Base-by-base conservation (phyloP, 73 alveolate genomes). In the Paramecium biaurelia region DNA sequence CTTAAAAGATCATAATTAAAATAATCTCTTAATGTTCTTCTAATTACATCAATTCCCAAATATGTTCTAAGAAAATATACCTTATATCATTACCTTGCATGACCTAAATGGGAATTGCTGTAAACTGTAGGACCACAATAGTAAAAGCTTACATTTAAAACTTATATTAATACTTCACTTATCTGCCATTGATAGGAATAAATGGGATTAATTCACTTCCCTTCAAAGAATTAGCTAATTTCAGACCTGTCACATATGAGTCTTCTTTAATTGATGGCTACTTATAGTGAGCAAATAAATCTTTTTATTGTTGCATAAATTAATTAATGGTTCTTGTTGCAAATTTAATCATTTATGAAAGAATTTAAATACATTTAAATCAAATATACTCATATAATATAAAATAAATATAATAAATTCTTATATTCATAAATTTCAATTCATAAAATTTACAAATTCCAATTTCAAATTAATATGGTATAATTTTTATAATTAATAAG, bases 21-120 rank as follows among this genome's bases (percentile, higher is more conserved):
- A 95, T 95, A 97, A 92, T 95, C 97, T 41, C 95, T 47, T 93
- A 99, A 45, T 21, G 97, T 94, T 85, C 99, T 93, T 85, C 97
- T 95, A 72, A 99, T 93, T 88, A 98, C 98, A 94, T 99, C 99
- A 42, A 96, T 96, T 68, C 99, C 92, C 58, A 98, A 70, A 90
- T 98, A 98, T n/a, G 99, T 98, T 57, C 99, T 95, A 85, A 2
- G 8, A 26, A 7, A 20, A 58, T 92, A 38, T 87, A 1, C 0
- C 10, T 37, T 6, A 23, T 85, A 57, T 24, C 8, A 20, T 7
- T 93, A 92, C 94, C 98, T 95, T 7, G 99, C 99, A 93, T 99
- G 99, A 7, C 99, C 99, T 94, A 99, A 96, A 96, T 99, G 99
- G 0, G 99, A 97, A 35, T 96, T 93, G 74, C 97, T 99, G 88